phyloP scores from a whole-genome alignment of 2,329 filamentous ascomycete genomes.

The Penicillium sp. region DNA sequence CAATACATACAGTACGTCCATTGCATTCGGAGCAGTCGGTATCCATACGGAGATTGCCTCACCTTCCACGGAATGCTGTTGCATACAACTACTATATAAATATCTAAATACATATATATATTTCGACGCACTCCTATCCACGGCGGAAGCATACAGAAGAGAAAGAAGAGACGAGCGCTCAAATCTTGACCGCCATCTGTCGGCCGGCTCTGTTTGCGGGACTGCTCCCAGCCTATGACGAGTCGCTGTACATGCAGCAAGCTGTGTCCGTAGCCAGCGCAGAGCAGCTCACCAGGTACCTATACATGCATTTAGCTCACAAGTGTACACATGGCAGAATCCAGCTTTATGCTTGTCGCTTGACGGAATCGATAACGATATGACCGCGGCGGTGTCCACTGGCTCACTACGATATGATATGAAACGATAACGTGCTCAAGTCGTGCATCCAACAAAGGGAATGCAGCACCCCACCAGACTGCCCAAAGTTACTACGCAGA shows the following conservation, averaged over 20 bases:
- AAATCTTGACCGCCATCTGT: constrained; percentile 22
- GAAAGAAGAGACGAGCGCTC: background rate
- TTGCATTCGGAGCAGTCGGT: background rate
- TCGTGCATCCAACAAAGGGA: background rate
- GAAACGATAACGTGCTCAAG: background rate
- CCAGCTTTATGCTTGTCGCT: background rate
- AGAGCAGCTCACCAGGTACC: background rate
- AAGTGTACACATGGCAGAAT: constrained; percentile 3
- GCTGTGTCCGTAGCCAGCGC: background rate
- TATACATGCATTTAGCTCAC: constrained; percentile 5
- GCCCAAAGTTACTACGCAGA: background rate
- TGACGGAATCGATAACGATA: background rate
- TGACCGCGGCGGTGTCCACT: constrained; percentile 1
- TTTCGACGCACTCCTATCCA: too few relatives aligned
- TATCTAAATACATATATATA: too few relatives aligned
- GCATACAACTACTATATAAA: too few relatives aligned
- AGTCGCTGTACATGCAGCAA: background rate
- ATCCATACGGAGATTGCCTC: background rate
- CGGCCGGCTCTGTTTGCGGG: constrained; percentile 13
- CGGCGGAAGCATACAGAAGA: too few relatives aligned
- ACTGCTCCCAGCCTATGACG: constrained; percentile 7
- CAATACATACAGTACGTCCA: background rate
- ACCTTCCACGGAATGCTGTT: background rate
- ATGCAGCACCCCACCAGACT: constrained; percentile 8
- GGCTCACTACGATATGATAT: too few relatives aligned